Evolutionary conservation across 148 eudicot genomes (phyloP).

Genomic region (Gaultheria prostrata): DNA sequence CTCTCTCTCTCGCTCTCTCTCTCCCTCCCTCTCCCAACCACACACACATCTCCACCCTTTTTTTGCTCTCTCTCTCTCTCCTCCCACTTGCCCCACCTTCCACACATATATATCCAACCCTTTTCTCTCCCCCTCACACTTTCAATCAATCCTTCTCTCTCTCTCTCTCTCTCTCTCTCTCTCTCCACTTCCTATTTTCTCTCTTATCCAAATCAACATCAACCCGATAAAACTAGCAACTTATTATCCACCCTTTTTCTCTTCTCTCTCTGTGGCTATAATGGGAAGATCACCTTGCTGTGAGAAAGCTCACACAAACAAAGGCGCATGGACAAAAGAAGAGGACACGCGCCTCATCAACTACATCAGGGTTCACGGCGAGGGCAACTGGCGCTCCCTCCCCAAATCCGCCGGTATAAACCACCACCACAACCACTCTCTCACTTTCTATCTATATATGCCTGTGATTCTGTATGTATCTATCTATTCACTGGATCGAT

Average conservation of each 20-base stretch:
- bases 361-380: conserved; percentile 72
- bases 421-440: neutral
- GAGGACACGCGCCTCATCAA: conserved; percentile 72
- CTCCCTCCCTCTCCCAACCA: too few relatives aligned
- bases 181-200: neutral
- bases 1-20: neutral
- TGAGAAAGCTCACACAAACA: conserved; percentile 89
- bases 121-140: conserved; percentile 9
- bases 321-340: conserved; percentile 92
- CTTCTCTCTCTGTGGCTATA: too few relatives aligned
- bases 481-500: neutral
- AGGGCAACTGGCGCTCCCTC: conserved; percentile 93
- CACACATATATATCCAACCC: neutral
- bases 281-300: conserved; percentile 90
- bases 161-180: too few relatives aligned
- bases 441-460: neutral
- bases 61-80: neutral
- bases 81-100: neutral
- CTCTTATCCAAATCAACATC: conserved; percentile 6
- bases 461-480: neutral
- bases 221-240: neutral
- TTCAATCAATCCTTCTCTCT: neutral
- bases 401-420: conserved; percentile 74
- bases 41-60: too few relatives aligned
- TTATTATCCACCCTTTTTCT: neutral